These are phyloP conservation scores for Cordyceps militaris DNA, from an alignment of 2,329 filamentous ascomycete species.

Conservation along the genomic window DNA sequence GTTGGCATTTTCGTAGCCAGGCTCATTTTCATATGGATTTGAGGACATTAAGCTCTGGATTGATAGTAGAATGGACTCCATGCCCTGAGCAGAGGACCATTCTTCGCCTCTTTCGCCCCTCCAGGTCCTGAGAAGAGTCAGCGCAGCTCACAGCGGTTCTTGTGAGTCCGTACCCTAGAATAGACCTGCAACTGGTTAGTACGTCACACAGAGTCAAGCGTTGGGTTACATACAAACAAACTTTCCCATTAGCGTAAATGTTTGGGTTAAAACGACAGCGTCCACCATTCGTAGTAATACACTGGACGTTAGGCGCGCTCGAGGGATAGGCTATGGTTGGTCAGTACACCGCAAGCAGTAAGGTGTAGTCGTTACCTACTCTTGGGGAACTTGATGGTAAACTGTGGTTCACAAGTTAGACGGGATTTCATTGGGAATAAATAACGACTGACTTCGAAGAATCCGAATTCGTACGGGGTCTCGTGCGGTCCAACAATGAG, in stretches of 20 bases:
- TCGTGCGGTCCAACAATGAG: conserved; percentile 89
- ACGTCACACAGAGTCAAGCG: background rate
- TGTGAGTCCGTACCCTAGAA: conserved; percentile 59
- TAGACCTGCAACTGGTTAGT: conserved; percentile 56
- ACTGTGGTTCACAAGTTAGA: conserved; percentile 40
- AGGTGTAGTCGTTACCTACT: conserved; percentile 39
- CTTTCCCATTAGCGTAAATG: conserved; percentile 85
- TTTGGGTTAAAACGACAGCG: conserved; percentile 92
- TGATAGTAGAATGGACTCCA: conserved; percentile 89
- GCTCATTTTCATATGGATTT: conserved; percentile 95
- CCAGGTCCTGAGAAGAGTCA: conserved; percentile 66
- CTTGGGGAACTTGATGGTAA: conserved; percentile 67
- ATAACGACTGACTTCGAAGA: conserved; percentile 68
- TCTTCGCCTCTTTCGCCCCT: conserved; percentile 82
- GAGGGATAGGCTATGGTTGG: conserved; percentile 68
- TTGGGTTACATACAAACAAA: conserved; percentile 66
- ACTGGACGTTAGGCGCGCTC: conserved; percentile 54
- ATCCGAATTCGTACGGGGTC: conserved; percentile 94
- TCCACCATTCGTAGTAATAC: conserved; percentile 82
- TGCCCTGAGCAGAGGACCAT: conserved; percentile 92
- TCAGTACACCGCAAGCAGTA: background rate
- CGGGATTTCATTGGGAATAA: background rate
- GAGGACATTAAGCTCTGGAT: conserved; percentile 93
- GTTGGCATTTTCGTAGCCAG: conserved; percentile 77
- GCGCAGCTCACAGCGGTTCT: background rate